Evolutionary conservation across 108 stramenopile genomes (phyloP).

Genomic region (Cyclotella atomus): DNA sequence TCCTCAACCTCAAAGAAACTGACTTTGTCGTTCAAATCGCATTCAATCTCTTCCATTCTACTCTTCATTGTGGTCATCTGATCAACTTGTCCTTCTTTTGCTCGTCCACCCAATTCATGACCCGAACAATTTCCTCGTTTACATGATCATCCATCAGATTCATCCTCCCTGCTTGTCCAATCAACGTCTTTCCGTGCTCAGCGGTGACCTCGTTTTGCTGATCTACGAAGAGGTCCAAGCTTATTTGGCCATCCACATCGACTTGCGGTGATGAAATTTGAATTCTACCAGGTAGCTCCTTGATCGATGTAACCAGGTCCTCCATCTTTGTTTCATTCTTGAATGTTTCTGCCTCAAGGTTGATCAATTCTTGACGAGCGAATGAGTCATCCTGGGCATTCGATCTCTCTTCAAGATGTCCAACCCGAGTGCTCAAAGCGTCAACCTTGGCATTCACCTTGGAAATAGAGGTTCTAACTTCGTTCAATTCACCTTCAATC

Average conservation of each 20-base stretch:
- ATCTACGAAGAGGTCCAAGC: background rate
- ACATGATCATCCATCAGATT: slow-evolving; percentile 5
- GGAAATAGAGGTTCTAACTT: background rate
- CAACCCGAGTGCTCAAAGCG: slow-evolving; percentile 1
- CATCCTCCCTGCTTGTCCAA: background rate
- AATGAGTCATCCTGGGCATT: slow-evolving; percentile 1
- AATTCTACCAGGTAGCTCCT: slow-evolving; percentile 1
- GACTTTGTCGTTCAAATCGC: slow-evolving; percentile 8
- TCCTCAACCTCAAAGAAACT: slow-evolving; percentile 9
- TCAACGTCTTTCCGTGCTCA: background rate
- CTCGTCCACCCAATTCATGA: slow-evolving; percentile 1
- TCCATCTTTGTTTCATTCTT: background rate
- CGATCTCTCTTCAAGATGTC: background rate
- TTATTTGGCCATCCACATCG: background rate
- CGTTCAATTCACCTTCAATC: background rate
- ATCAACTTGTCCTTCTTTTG: slow-evolving; percentile 13
- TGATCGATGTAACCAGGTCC: background rate
- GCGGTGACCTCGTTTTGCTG: background rate
- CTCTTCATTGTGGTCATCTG: background rate
- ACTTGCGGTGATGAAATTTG: slow-evolving; percentile 9
- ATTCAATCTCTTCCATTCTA: slow-evolving; percentile 10
- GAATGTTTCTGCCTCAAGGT: background rate
- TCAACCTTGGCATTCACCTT: background rate
- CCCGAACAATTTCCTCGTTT: background rate
- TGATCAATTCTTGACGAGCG: slow-evolving; percentile 3